Conservation (phyloP, 2,329 filamentous ascomycete species). For the Colletotrichum spaethianum region DNA sequence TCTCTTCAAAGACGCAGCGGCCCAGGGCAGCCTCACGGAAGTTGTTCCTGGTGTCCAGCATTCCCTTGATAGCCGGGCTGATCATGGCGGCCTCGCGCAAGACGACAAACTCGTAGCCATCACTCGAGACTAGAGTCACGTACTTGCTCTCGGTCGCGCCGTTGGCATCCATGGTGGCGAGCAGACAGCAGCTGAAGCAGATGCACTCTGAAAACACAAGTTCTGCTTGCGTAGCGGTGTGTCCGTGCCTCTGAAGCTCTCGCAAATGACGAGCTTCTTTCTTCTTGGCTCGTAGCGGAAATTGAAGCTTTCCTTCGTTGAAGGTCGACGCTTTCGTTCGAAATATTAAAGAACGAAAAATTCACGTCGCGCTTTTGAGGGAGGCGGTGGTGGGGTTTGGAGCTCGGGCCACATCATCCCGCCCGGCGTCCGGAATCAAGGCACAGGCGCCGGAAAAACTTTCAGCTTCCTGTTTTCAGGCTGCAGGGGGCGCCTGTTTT, state of each 20-base stretch:
- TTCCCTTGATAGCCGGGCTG: constrained; percentile 80
- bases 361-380: constrained; percentile 38
- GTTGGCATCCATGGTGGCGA: constrained; percentile 26
- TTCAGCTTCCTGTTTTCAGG: constrained; percentile 12
- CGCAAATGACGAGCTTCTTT: background rate
- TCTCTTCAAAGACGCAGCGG: constrained; percentile 78
- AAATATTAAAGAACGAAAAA: constrained; percentile 13
- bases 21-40: constrained; percentile 77
- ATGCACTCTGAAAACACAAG: background rate
- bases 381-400: constrained; percentile 32
- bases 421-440: background rate
- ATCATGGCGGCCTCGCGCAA: constrained; percentile 78
- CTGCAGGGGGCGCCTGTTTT: constrained; percentile 2
- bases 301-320: constrained; percentile 17
- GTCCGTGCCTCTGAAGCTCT: background rate
- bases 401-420: constrained; percentile 27
- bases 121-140: constrained; percentile 81
- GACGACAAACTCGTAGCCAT: constrained; percentile 84
- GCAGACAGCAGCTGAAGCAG: background rate
- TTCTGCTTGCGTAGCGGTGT: background rate
- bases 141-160: constrained; percentile 69
- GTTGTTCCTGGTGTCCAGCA: constrained; percentile 78
- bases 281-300: constrained; percentile 5
- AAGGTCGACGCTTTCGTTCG: constrained; percentile 16
- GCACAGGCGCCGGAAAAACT: constrained; percentile 30